These are phyloP conservation scores for Darksidea phi DNA, from an alignment of 495 filamentous ascomycete genomes.

Conservation along the genomic window DNA sequence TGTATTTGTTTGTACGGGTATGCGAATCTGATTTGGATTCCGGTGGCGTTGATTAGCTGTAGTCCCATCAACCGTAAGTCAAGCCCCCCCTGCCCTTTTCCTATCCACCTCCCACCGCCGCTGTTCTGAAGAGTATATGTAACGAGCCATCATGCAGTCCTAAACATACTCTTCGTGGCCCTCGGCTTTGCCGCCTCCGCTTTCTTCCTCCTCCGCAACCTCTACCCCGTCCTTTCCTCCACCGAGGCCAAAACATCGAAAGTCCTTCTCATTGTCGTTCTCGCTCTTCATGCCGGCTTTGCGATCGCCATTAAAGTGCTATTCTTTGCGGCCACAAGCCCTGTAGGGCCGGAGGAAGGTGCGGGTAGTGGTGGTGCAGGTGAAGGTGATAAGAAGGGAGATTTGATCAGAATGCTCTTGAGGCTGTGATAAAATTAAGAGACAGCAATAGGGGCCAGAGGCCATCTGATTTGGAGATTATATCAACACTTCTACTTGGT, in stretches of 20 bases:
- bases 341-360: constrained; percentile 12
- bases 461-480: too few relatives aligned
- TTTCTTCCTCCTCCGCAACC: constrained; percentile 83
- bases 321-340: constrained; percentile 69
- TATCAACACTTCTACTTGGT: too few relatives aligned
- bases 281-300: constrained; percentile 80
- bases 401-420: constrained; percentile 32
- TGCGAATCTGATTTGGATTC: constrained; percentile 93
- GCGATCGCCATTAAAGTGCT: constrained; percentile 91
- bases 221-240: constrained; percentile 90
- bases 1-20: constrained; percentile 95
- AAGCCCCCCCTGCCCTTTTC: neutral
- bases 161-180: constrained; percentile 92
- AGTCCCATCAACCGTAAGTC: constrained; percentile 63
- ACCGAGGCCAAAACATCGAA: constrained; percentile 91
- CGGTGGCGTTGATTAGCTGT: constrained; percentile 87
- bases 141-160: constrained; percentile 42
- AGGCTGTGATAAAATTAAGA: constrained; percentile 13
- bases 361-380: neutral
- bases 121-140: too few relatives aligned
- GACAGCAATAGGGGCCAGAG: neutral
- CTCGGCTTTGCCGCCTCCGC: constrained; percentile 85
- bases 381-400: constrained; percentile 14
- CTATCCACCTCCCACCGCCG: neutral
- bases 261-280: constrained; percentile 77